Conservation (phyloP, 2,329 filamentous ascomycete species). For the Seiridium unicorne region DNA sequence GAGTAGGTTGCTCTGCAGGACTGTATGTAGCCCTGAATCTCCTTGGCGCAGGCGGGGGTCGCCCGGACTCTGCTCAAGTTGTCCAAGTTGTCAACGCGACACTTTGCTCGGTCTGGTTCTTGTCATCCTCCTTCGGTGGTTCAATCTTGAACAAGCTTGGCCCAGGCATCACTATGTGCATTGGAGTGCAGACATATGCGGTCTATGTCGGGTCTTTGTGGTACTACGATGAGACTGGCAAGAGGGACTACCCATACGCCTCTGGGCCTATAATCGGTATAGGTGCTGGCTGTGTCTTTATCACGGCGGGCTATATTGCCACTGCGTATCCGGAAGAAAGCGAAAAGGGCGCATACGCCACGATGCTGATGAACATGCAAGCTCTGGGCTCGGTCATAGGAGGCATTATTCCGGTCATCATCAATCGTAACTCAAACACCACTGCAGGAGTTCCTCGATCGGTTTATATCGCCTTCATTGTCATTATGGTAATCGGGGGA, state of each 20-base stretch:
- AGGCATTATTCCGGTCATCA: slow-evolving; percentile 25
- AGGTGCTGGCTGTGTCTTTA: slow-evolving; percentile 26
- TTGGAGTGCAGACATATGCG: slow-evolving; percentile 23
- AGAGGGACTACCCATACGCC: slow-evolving; percentile 20
- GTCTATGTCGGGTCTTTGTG: slow-evolving; percentile 26
- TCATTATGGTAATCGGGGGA: slow-evolving; percentile 17
- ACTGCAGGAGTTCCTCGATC: slow-evolving; percentile 15
- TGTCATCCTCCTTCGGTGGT: slow-evolving; percentile 23
- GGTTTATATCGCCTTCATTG: slow-evolving; percentile 25
- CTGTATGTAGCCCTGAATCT: slow-evolving; percentile 10
- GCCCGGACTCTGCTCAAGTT: slow-evolving; percentile 21
- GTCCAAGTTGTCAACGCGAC: slow-evolving; percentile 25
- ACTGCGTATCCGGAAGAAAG: slow-evolving; percentile 30
- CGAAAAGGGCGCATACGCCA: slow-evolving; percentile 27
- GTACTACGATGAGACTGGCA: slow-evolving; percentile 25
- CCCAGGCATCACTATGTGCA: slow-evolving; percentile 17
- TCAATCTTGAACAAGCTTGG: slow-evolving; percentile 24
- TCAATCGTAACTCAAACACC: slow-evolving; percentile 19
- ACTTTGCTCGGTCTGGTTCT: slow-evolving; percentile 26
- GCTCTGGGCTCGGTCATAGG: slow-evolving; percentile 26
- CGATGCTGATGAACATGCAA: slow-evolving; percentile 26
- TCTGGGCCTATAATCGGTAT: slow-evolving; percentile 26
- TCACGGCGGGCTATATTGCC: slow-evolving; percentile 28
- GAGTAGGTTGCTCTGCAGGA: slow-evolving; percentile 1
- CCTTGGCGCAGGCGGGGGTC: slow-evolving; percentile 25